Percentiles rank a stretch among this genome's conserved stretches.
phyloP scores from a whole-genome alignment of 2,329 filamentous ascomycete genomes.

The Cordyceps tenuipes region DNA sequence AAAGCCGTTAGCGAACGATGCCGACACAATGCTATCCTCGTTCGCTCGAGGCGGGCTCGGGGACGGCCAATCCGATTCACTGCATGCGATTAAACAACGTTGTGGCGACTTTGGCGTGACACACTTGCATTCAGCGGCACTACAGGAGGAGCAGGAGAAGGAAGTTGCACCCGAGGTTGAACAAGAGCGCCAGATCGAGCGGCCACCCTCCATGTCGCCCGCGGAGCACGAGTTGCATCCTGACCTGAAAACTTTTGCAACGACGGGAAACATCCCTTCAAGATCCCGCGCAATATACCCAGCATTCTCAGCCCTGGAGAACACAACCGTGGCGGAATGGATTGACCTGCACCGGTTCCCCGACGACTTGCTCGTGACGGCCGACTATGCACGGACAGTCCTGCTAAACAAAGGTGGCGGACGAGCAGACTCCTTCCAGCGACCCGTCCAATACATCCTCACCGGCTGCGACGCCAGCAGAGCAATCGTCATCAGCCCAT shows the following conservation, averaged over 20 bases:
- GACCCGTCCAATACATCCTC: slow-evolving; percentile 2
- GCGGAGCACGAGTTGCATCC: slow-evolving; percentile 34
- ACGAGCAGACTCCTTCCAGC: background rate
- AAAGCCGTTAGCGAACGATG: background rate
- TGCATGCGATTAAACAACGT: background rate
- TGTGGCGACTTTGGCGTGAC: background rate
- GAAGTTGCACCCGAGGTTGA: slow-evolving; percentile 59
- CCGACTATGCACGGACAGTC: background rate
- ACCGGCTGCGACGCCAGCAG: background rate
- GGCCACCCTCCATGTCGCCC: slow-evolving; percentile 32
- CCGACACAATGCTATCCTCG: background rate
- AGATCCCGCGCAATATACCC: background rate
- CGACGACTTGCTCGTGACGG: background rate
- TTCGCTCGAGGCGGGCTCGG: background rate
- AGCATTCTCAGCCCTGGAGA: background rate
- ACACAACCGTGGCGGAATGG: background rate
- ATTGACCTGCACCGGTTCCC: background rate
- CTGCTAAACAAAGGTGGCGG: background rate
- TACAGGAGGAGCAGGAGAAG: slow-evolving; percentile 56
- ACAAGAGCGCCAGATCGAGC: slow-evolving; percentile 47
- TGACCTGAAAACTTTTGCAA: background rate
- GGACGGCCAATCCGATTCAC: background rate
- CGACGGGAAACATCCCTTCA: background rate
- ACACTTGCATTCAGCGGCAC: background rate
- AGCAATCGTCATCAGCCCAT: slow-evolving; percentile 52